phyloP scores from a whole-genome alignment of 176 grass and related monocot genomes.

The Raddia distichophylla region DNA sequence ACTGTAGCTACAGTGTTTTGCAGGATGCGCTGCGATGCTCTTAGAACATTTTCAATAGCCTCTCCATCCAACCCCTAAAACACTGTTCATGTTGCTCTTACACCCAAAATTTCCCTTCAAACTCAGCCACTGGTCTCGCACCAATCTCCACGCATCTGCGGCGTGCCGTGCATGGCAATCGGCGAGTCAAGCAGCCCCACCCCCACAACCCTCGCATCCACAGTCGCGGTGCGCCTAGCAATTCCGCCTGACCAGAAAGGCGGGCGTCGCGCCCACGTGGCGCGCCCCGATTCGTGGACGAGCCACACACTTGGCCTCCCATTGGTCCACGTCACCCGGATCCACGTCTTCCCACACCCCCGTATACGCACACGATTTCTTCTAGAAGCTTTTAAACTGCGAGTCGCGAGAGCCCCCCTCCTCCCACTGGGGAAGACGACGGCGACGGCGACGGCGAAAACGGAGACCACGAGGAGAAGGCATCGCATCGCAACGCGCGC shows the following conservation, averaged over 20 bases:
- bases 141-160: too few relatives aligned
- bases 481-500: not conserved
- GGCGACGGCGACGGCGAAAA: not conserved
- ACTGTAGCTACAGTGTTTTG: too few relatives aligned
- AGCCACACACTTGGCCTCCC: not conserved
- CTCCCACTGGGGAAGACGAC: not conserved
- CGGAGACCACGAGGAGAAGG: not conserved
- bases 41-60: too few relatives aligned
- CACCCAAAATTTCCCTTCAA: too few relatives aligned
- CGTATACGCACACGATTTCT: slow-evolving; percentile 19
- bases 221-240: not conserved
- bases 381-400: slow-evolving; percentile 49
- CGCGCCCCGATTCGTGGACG: not conserved
- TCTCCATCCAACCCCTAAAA: too few relatives aligned
- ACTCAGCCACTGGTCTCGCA: too few relatives aligned
- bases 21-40: too few relatives aligned
- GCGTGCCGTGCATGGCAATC: too few relatives aligned
- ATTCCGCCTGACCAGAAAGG: slow-evolving; percentile 17
- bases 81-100: too few relatives aligned
- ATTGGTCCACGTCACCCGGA: slow-evolving; percentile 55
- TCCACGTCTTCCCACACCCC: slow-evolving; percentile 41
- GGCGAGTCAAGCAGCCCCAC: not conserved
- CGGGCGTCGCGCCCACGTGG: not conserved
- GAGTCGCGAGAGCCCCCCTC: not conserved
- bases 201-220: not conserved